Conservation (phyloP, 208 protist genomes). For the Entamoeba invadens region DNA sequence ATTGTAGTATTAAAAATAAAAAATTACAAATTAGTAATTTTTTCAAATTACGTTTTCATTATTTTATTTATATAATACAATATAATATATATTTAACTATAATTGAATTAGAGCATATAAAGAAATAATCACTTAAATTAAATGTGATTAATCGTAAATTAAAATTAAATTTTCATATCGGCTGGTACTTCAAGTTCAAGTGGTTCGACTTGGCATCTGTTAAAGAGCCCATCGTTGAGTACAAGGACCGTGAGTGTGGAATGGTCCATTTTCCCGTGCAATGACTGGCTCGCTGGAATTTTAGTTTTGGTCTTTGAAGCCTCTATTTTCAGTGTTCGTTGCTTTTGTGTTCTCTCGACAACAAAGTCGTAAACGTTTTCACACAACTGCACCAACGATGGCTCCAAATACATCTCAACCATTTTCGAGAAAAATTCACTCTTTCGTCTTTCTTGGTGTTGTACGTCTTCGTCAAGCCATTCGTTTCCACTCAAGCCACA, state of each 20-base stretch:
- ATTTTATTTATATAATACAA: too few species aligned
- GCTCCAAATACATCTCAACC: not conserved
- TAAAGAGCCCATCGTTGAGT: not conserved
- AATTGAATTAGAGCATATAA: too few species aligned
- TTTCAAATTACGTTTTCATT: too few species aligned
- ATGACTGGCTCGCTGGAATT: not conserved
- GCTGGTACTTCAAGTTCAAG: not conserved
- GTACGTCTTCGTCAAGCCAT: not conserved
- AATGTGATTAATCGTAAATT: too few species aligned
- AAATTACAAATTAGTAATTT: too few species aligned
- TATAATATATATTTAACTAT: too few species aligned
- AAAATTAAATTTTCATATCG: not conserved
- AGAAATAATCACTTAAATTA: too few species aligned
- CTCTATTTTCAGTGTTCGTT: not conserved
- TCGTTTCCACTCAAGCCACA: not conserved
- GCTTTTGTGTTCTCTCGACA: not conserved
- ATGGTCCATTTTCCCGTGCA: not conserved
- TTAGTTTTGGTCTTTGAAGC: not conserved
- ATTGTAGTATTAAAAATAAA: too few species aligned
- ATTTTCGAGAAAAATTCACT: not conserved
- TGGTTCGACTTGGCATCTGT: not conserved
- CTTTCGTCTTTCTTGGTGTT: not conserved
- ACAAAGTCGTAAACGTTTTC: not conserved
- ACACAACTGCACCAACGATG: not conserved
- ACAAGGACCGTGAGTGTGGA: not conserved